These are phyloP conservation scores for Crithidia expoeki DNA, from an alignment of 208 protist genomes.

Conservation along the genomic window DNA sequence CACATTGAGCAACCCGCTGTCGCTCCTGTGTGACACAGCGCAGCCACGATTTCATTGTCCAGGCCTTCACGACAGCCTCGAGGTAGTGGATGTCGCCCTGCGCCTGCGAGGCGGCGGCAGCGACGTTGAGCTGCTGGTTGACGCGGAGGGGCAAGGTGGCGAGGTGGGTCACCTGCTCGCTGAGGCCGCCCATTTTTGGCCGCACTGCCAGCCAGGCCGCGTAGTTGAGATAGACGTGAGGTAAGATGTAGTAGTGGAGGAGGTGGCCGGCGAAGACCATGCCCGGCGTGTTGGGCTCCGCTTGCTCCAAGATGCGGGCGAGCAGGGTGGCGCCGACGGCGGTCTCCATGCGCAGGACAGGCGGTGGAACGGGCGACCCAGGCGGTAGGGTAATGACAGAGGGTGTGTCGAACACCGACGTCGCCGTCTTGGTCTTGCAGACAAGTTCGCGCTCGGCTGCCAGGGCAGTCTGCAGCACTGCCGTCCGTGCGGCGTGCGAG, in stretches of 20 bases:
- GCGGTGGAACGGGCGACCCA: slow-evolving; percentile 52
- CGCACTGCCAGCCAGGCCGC: slow-evolving; percentile 34
- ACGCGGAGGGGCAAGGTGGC: slow-evolving; percentile 54
- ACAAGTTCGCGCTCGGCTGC: slow-evolving; percentile 35
- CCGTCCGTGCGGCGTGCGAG: not conserved
- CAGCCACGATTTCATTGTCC: slow-evolving; percentile 78
- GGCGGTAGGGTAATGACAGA: slow-evolving; percentile 56
- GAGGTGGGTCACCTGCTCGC: slow-evolving; percentile 79
- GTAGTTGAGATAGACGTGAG: slow-evolving; percentile 82
- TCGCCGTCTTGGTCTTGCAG: slow-evolving; percentile 18
- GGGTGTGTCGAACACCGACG: slow-evolving; percentile 16
- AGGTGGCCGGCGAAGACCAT: slow-evolving; percentile 70
- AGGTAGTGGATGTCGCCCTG: slow-evolving; percentile 69
- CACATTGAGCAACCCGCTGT: slow-evolving; percentile 13
- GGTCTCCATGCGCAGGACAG: slow-evolving; percentile 72
- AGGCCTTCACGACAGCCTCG: slow-evolving; percentile 64
- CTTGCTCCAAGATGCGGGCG: slow-evolving; percentile 77
- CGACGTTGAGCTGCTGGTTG: slow-evolving; percentile 30
- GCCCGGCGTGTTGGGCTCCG: slow-evolving; percentile 44
- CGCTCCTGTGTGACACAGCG: slow-evolving; percentile 31
- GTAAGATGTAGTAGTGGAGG: slow-evolving; percentile 67
- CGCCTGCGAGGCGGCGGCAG: slow-evolving; percentile 35
- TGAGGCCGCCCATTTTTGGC: slow-evolving; percentile 58
- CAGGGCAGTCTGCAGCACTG: slow-evolving; percentile 28
- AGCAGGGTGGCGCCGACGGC: slow-evolving; percentile 64